Percentiles rank a stretch among this genome's conserved stretches.
These are phyloP conservation scores for Colletotrichum sp. DNA, from an alignment of 2,329 filamentous ascomycete species.

Conservation along the genomic window DNA sequence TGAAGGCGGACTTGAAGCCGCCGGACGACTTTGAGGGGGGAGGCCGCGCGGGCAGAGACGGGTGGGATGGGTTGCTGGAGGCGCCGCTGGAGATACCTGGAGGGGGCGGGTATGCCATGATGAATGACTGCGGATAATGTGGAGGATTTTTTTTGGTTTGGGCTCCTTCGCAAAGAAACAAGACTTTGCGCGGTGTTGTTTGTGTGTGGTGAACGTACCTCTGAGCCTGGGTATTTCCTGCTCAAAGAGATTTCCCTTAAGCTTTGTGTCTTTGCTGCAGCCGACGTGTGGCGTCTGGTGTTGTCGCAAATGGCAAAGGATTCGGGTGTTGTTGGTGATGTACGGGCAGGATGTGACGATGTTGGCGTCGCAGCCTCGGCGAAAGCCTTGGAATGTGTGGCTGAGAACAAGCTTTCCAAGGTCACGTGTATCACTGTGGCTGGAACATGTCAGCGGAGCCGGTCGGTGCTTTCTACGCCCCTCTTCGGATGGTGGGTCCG, in stretches of 20 bases:
- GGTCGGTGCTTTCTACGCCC: not conserved
- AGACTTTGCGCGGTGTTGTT: slow-evolving; percentile 18
- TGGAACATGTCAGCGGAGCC: not conserved
- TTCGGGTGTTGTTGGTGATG: not conserved
- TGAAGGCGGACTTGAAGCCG: slow-evolving; percentile 58
- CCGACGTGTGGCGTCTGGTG: not conserved
- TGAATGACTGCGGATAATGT: slow-evolving; percentile 52
- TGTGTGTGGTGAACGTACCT: slow-evolving; percentile 51
- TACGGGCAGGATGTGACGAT: not conserved
- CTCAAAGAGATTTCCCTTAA: slow-evolving; percentile 33
- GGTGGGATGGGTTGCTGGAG: slow-evolving; percentile 47
- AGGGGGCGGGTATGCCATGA: slow-evolving; percentile 88
- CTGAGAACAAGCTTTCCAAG: not conserved
- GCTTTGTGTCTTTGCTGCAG: not conserved
- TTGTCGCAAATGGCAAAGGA: slow-evolving; percentile 9
- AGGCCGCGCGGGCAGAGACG: slow-evolving; percentile 80
- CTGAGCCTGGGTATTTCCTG: slow-evolving; percentile 43
- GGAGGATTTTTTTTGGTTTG: not conserved
- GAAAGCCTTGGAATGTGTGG: not conserved
- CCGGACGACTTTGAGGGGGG: slow-evolving; percentile 60
- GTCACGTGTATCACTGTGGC: slow-evolving; percentile 12
- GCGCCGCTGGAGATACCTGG: slow-evolving; percentile 68
- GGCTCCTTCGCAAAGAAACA: not conserved
- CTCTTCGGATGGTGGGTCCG: not conserved
- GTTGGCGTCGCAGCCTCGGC: slow-evolving; percentile 8